phyloP scores from a whole-genome alignment of 2,329 filamentous ascomycete genomes.

The Phialophora tarda region DNA sequence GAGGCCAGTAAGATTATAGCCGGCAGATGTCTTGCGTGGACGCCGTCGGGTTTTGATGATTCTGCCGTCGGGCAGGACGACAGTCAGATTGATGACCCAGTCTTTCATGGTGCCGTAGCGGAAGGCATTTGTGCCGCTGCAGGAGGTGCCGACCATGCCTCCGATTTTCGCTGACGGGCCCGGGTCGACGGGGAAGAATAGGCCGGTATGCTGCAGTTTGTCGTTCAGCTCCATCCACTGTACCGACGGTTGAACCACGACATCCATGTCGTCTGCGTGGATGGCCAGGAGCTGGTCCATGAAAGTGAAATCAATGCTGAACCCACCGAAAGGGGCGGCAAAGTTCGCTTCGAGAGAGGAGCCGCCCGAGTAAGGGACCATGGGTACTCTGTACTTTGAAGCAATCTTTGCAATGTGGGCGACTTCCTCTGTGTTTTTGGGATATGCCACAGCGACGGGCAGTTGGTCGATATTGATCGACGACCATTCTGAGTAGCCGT shows the following conservation, averaged over 20 bases:
- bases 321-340: slow-evolving; percentile 80
- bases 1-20: slow-evolving; percentile 79
- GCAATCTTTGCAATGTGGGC: slow-evolving; percentile 71
- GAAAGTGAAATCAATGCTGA: slow-evolving; percentile 85
- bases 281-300: slow-evolving; percentile 84
- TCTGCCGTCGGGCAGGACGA: slow-evolving; percentile 71
- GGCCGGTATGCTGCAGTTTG: slow-evolving; percentile 70
- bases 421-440: slow-evolving; percentile 68
- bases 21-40: slow-evolving; percentile 80
- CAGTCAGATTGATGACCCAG: slow-evolving; percentile 73
- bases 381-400: slow-evolving; percentile 77
- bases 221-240: slow-evolving; percentile 92
- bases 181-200: slow-evolving; percentile 92
- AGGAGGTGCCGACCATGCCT: slow-evolving; percentile 71
- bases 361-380: slow-evolving; percentile 86
- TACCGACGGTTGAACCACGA: slow-evolving; percentile 88
- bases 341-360: slow-evolving; percentile 90
- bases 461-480: slow-evolving; percentile 68
- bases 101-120: slow-evolving; percentile 79
- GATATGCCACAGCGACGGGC: slow-evolving; percentile 70
- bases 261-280: slow-evolving; percentile 87
- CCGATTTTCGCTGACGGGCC: slow-evolving; percentile 67
- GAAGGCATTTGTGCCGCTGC: slow-evolving; percentile 65
- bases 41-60: slow-evolving; percentile 72
- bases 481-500: slow-evolving; percentile 74